Conservation (phyloP, 2,329 filamentous ascomycete genomes). For the Hypoxylon sp. region DNA sequence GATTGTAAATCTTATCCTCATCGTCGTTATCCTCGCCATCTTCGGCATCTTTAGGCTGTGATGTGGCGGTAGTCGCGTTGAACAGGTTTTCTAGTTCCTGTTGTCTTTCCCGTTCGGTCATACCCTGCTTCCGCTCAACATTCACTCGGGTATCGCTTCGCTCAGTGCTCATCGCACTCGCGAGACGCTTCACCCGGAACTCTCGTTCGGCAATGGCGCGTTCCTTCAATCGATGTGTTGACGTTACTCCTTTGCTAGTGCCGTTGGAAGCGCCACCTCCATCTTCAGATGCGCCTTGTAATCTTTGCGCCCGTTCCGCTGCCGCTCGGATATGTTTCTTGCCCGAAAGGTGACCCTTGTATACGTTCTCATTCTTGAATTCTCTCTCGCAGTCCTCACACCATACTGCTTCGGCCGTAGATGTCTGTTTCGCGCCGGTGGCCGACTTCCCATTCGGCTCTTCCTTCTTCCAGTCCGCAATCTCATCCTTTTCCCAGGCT, state of each 20-base stretch:
- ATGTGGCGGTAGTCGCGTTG: conserved; percentile 67
- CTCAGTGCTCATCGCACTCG: conserved; percentile 86
- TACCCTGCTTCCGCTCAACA: conserved; percentile 95
- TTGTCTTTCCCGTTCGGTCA: conserved; percentile 96
- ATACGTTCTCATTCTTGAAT: conserved; percentile 96
- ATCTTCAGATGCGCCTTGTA: conserved; percentile 57
- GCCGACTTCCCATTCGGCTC: conserved; percentile 57
- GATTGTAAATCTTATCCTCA: conserved; percentile 95
- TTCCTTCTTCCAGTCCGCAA: conserved; percentile 83
- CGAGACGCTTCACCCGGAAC: conserved; percentile 83
- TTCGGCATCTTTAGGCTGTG: conserved; percentile 64
- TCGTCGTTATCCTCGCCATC: conserved; percentile 81
- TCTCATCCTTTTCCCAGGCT: conserved; percentile 83
- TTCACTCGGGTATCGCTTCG: conserved; percentile 92
- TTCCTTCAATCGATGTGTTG: conserved; percentile 80
- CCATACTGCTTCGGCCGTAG: conserved; percentile 78
- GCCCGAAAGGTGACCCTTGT: conserved; percentile 87
- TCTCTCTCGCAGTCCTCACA: conserved; percentile 94
- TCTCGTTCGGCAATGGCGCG: conserved; percentile 92
- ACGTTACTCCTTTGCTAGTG: conserved; percentile 51
- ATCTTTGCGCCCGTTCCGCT: conserved; percentile 71
- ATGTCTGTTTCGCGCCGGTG: conserved; percentile 56
- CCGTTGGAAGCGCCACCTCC: conserved; percentile 48
- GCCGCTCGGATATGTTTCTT: conserved; percentile 94
- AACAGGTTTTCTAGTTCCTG: conserved; percentile 93